Conservation (phyloP, 208 protist genomes). For the Acanthamoeba lenticulata region DNA sequence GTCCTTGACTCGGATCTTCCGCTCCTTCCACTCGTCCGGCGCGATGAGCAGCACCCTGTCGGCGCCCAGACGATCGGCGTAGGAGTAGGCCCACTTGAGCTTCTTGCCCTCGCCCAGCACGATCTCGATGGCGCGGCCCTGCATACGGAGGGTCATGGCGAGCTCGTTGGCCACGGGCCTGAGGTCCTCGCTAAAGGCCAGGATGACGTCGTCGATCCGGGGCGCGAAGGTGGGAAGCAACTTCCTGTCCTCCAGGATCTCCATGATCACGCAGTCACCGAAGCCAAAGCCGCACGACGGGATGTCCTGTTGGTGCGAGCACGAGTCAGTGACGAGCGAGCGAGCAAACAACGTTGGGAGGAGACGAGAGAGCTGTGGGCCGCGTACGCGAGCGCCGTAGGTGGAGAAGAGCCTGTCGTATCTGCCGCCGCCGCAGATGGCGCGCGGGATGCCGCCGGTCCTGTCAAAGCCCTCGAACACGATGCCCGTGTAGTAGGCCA, state of each 20-base stretch:
- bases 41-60: conserved; percentile 88
- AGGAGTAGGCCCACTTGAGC: conserved; percentile 92
- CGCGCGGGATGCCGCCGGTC: conserved; percentile 91
- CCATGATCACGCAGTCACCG: conserved; percentile 95
- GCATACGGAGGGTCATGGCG: conserved; percentile 81
- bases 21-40: conserved; percentile 93
- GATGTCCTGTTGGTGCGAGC: conserved; percentile 80
- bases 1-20: conserved; percentile 93
- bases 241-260: conserved; percentile 93
- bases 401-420: conserved; percentile 95
- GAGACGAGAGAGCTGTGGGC: not conserved
- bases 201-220: conserved; percentile 85
- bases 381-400: conserved; percentile 90
- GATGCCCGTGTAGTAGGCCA: conserved; percentile 97
- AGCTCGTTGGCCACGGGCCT: conserved; percentile 89
- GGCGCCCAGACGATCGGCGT: conserved; percentile 95
- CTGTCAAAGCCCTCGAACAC: conserved; percentile 96
- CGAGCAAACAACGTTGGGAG: not conserved
- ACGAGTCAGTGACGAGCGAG: not conserved
- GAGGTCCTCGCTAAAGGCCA: conserved; percentile 94
- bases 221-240: conserved; percentile 80
- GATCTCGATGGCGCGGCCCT: conserved; percentile 91
- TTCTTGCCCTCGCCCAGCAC: conserved; percentile 93
- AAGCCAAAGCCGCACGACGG: conserved; percentile 95
- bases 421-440: conserved; percentile 94